A percentile compares a stretch with the other conserved stretches of the same genome.
Conservation (phyloP, 305 asterid species). For the Lippia alba region DNA sequence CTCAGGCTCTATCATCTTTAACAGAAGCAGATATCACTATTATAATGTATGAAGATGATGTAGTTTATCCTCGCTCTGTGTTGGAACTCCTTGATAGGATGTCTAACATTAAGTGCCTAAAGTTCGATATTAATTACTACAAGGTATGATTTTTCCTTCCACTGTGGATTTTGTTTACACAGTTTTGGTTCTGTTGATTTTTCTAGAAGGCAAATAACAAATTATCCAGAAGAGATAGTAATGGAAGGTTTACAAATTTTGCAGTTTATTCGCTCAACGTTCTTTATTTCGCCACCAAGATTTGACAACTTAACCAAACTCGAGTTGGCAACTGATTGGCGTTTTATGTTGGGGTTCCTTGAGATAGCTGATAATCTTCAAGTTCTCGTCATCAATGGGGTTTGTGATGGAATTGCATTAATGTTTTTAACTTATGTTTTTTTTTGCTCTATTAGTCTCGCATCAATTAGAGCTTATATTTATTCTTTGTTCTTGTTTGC, state of each 20-base stretch:
- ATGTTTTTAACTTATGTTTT: background rate
- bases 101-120: background rate
- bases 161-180: too few relatives aligned
- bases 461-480: background rate
- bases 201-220: too few relatives aligned
- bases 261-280: background rate
- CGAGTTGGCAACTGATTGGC: slow-evolving; percentile 12
- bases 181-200: too few relatives aligned
- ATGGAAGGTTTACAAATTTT: background rate
- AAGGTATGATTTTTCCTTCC: too few relatives aligned
- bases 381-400: slow-evolving; percentile 3
- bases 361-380: slow-evolving; percentile 27
- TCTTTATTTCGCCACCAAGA: background rate
- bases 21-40: slow-evolving; percentile 12
- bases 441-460: background rate
- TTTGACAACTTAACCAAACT: slow-evolving; percentile 27
- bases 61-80: background rate
- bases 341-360: slow-evolving; percentile 10
- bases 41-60: background rate
- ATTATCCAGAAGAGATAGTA: too few relatives aligned
- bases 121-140: background rate
- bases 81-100: slow-evolving; percentile 9
- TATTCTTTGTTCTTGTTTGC: background rate
- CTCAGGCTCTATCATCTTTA: background rate
- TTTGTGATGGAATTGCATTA: background rate